Conservation (phyloP, 345 rosid genomes). For the Lumnitzera littorea region DNA sequence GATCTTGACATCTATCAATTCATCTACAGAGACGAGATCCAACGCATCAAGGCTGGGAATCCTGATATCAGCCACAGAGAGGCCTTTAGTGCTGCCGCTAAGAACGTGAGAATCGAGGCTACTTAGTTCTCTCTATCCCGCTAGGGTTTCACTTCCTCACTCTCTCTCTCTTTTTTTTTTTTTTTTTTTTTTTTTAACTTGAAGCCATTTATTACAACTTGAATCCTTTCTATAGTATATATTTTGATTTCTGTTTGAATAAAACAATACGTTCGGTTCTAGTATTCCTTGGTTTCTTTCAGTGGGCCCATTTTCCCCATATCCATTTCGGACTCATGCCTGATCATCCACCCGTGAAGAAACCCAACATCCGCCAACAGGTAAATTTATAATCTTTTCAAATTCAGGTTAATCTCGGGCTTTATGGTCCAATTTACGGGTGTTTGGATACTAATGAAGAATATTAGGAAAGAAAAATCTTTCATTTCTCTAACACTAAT, state of each 20-base stretch:
- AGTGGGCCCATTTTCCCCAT: constrained; percentile 99
- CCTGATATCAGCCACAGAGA: constrained; percentile 99
- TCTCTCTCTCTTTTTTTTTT: neutral
- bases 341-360: constrained; percentile 93
- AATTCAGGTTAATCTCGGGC: no score
- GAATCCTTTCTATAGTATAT: neutral
- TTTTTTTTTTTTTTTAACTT: no score
- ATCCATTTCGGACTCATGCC: constrained; percentile 94
- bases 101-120: constrained; percentile 46
- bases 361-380: constrained; percentile 66
- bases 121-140: constrained; percentile 3
- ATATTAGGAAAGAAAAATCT: no score
- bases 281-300: constrained; percentile 9
- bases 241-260: neutral
- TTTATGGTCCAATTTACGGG: no score
- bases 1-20: constrained; percentile 8
- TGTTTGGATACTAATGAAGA: no score
- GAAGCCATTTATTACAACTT: no score
- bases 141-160: neutral
- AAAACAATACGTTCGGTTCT: neutral
- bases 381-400: constrained; percentile 22
- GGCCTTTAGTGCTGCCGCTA: constrained; percentile 99
- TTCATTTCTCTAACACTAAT: no score
- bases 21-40: constrained; percentile 85
- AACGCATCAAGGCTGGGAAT: constrained; percentile 96